Conservation (phyloP, 306 rosid genomes). For the Adenanthera pavonina region DNA sequence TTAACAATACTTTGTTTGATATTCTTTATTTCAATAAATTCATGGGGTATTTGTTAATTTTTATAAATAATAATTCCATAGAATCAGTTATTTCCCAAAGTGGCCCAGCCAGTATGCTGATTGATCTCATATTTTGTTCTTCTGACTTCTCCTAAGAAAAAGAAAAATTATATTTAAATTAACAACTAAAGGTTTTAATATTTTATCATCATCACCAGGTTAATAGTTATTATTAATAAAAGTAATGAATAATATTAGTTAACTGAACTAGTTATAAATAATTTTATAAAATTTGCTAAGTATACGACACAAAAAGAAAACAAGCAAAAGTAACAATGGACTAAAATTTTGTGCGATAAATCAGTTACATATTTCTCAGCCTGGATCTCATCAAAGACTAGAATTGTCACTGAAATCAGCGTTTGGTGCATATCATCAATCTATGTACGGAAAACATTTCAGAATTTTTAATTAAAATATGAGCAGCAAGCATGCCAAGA, state of each 20-base stretch:
- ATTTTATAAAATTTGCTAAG: neutral
- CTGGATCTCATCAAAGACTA: neutral
- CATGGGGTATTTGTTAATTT: neutral
- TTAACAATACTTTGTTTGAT: neutral
- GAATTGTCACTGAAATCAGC: neutral
- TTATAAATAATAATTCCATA: no score
- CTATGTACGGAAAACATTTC: neutral
- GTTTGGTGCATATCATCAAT: slow-evolving; percentile 4
- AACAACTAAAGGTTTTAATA: no score
- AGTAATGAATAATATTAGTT: no score
- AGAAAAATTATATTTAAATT: no score
- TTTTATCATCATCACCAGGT: no score
- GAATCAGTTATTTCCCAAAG: no score
- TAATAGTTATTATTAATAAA: no score
- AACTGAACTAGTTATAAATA: no score
- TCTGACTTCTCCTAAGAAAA: no score
- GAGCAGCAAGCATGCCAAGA: no score
- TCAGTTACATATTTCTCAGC: neutral
- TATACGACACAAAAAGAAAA: neutral
- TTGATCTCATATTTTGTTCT: neutral
- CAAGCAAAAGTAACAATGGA: neutral
- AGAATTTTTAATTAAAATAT: no score
- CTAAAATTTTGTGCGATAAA: neutral
- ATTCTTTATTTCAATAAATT: neutral
- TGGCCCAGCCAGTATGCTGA: neutral